These are phyloP conservation scores for Trichoderma sp. DNA, from an alignment of 2,329 filamentous ascomycete genomes.

Conservation along the genomic window DNA sequence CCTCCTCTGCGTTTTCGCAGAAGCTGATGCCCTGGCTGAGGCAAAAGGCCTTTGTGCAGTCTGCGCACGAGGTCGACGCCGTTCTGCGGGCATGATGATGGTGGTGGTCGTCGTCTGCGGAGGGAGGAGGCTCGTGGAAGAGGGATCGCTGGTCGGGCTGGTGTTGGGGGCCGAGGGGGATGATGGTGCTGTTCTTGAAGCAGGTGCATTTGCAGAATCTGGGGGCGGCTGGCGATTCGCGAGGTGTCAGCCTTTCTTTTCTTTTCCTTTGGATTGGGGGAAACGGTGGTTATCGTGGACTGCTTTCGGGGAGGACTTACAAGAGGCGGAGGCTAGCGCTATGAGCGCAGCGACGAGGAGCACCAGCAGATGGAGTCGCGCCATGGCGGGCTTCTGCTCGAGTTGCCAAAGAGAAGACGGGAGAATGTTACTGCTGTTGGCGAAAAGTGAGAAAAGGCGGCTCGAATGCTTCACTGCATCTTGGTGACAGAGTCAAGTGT, in stretches of 20 bases:
- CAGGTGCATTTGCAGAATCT: slow-evolving; percentile 72
- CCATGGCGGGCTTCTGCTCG: slow-evolving; percentile 39
- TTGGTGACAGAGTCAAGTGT: too few relatives aligned
- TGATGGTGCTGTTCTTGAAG: slow-evolving; percentile 70
- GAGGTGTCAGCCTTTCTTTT: not conserved
- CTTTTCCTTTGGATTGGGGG: too few relatives aligned
- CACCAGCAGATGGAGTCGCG: slow-evolving; percentile 43
- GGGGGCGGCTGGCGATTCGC: slow-evolving; percentile 52
- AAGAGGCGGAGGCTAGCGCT: slow-evolving; percentile 45
- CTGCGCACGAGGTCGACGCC: slow-evolving; percentile 55
- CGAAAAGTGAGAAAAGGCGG: not conserved
- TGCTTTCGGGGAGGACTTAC: slow-evolving; percentile 40
- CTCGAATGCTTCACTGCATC: too few relatives aligned
- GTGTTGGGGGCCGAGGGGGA: slow-evolving; percentile 56
- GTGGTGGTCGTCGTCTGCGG: not conserved
- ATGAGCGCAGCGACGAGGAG: slow-evolving; percentile 44
- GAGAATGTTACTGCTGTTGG: not conserved
- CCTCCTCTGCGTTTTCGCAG: slow-evolving; percentile 63
- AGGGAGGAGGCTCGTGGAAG: slow-evolving; percentile 28
- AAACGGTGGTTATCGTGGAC: not conserved
- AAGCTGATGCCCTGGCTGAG: slow-evolving; percentile 62
- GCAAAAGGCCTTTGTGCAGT: slow-evolving; percentile 68
- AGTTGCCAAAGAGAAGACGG: too few relatives aligned
- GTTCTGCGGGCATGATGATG: slow-evolving; percentile 37
- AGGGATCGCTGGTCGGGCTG: slow-evolving; percentile 32